Evolutionary conservation across 495 filamentous ascomycete species (phyloP).

Genomic region (Penicillium waksmanii): DNA sequence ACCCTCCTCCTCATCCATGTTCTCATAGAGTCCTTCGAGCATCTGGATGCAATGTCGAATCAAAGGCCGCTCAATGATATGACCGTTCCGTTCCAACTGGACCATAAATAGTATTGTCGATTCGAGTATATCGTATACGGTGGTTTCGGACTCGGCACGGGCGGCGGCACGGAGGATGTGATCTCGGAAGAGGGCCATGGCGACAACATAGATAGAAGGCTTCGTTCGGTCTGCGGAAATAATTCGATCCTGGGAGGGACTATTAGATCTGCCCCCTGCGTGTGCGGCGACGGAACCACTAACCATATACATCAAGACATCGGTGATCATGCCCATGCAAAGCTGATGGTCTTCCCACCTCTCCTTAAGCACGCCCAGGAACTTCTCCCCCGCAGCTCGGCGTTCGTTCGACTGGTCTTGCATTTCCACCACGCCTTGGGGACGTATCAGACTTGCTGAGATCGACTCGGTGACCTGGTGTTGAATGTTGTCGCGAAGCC

Average conservation of each 20-base stretch:
- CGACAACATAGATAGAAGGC: slow-evolving; percentile 77
- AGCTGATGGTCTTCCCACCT: slow-evolving; percentile 88
- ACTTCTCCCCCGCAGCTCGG: slow-evolving; percentile 78
- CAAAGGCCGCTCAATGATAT: slow-evolving; percentile 82
- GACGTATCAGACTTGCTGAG: slow-evolving; percentile 58
- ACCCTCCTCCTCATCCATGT: slow-evolving; percentile 65
- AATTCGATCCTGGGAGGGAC: slow-evolving; percentile 65
- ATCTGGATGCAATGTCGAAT: slow-evolving; percentile 85
- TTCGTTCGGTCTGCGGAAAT: slow-evolving; percentile 70
- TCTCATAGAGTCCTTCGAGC: slow-evolving; percentile 89
- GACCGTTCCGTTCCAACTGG: slow-evolving; percentile 86
- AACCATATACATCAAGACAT: slow-evolving; percentile 98
- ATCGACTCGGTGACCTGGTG: slow-evolving; percentile 64
- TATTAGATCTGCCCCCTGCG: slow-evolving; percentile 9
- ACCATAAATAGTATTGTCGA: slow-evolving; percentile 88
- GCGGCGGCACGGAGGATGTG: slow-evolving; percentile 66
- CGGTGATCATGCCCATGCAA: slow-evolving; percentile 96
- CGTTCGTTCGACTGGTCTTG: slow-evolving; percentile 71
- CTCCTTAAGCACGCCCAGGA: slow-evolving; percentile 72
- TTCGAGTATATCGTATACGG: slow-evolving; percentile 71
- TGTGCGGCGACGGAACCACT: slow-evolving; percentile 20
- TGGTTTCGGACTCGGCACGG: slow-evolving; percentile 44
- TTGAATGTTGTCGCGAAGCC: slow-evolving; percentile 73
- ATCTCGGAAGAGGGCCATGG: slow-evolving; percentile 88
- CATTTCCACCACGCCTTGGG: slow-evolving; percentile 43